Base-by-base conservation (phyloP, 371 early-diverging fungal species). In the Mortierella sp. region DNA sequence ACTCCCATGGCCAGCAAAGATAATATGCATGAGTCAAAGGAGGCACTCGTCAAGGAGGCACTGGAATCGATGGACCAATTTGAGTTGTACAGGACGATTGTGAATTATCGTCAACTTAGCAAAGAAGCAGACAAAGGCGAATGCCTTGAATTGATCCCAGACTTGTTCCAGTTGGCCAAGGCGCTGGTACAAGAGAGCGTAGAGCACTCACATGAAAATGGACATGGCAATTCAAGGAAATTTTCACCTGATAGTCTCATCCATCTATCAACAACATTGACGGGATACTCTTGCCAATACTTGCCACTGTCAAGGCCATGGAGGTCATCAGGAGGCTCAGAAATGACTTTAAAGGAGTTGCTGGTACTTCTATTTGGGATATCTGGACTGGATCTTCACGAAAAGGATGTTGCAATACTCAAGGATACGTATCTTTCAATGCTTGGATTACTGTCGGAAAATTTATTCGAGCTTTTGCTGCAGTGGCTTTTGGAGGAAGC, bases 261-360 rank as follows among this genome's bases (percentile, higher is more conserved):
- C 0, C 81, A 75, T 56, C 28, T 80, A 13, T 37, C 60, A 10
- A 53, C 81, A 5, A 51, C 68, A 19, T 57, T 80, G 68, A 68
- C 81, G 3, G 71, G 60, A 15, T 80, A 80, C 32, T 66, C 81
- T 17, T 80, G 81, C n/a, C 71, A 75, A 26, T 71, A 80, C 34
- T 22, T 80, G 22, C 72, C 75, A 0, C 47, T 49, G 0, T 64
- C 72, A 3, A 32, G 61, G 23, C 29, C 60, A 0, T 69, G 73
- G 70, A 29, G 63, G 12, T 47, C 72, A 8, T 8, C 26, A 1
- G 42, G 43, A 19, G 31, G 37, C 19, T 57, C 62, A 10, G 55
- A 65, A 12, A 47, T 31, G 10, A 23, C 59, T 10, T 34, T 70
- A 56, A 63, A 56, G 34, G 71, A 64, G 47, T 23, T 80, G 32